Conservation (phyloP, 2,329 filamentous ascomycete genomes). For the Daldinia sp. region DNA sequence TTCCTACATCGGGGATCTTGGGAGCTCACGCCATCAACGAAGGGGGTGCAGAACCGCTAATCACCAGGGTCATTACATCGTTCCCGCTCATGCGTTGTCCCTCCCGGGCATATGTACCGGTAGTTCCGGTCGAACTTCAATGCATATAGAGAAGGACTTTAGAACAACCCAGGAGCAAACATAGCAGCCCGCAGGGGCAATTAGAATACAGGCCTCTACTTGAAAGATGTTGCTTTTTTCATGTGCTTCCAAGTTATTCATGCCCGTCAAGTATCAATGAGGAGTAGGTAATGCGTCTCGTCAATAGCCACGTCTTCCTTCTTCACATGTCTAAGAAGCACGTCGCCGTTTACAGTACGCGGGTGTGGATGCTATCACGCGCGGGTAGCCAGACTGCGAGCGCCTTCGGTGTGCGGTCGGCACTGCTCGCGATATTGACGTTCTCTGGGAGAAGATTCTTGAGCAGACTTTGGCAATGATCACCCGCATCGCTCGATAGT, state of each 20-base stretch:
- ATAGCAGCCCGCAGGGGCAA: constrained; percentile 11
- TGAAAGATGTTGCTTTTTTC: constrained; percentile 4
- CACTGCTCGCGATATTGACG: constrained; percentile 21
- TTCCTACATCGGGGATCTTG: constrained; percentile 37
- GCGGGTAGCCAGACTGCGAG: constrained; percentile 17
- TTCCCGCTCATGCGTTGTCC: constrained; percentile 38
- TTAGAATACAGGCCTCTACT: constrained; percentile 8
- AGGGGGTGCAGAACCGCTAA: constrained; percentile 33
- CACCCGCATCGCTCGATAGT: constrained; percentile 16
- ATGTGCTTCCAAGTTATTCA: constrained; percentile 17
- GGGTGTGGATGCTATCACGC: constrained; percentile 28
- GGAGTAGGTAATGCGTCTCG: constrained; percentile 26
- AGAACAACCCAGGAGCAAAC: constrained; percentile 23
- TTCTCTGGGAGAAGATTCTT: background rate
- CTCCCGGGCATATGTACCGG: constrained; percentile 35
- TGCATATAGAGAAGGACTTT: constrained; percentile 14
- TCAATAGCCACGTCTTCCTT: constrained; percentile 29
- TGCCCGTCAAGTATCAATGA: constrained; percentile 23
- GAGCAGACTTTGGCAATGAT: constrained; percentile 3
- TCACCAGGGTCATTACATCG: constrained; percentile 35
- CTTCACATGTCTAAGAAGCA: constrained; percentile 20
- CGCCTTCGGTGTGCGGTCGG: constrained; percentile 32
- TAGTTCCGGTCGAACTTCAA: constrained; percentile 35
- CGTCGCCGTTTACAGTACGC: constrained; percentile 15
- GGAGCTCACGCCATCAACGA: constrained; percentile 31